These are phyloP conservation scores for Dactylella cylindrospora DNA, from an alignment of 2,329 filamentous ascomycete species.

Conservation along the genomic window DNA sequence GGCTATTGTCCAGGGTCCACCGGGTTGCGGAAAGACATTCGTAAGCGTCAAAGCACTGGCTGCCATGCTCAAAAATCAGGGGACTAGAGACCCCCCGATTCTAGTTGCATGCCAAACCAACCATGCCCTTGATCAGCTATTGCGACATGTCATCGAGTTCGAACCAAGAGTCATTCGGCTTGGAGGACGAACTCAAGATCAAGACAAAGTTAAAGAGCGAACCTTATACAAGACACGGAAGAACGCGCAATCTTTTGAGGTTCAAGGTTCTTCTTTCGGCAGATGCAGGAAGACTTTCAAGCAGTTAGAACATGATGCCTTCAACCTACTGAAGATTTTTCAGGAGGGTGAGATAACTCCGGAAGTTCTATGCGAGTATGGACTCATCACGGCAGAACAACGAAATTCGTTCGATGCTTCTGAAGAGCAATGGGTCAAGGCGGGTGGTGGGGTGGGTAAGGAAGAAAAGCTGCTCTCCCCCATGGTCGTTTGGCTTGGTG, in stretches of 20 bases:
- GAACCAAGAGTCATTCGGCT: constrained; percentile 66
- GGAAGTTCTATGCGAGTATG: constrained; percentile 58
- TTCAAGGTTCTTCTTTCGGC: constrained; percentile 54
- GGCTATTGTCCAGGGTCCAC: constrained; percentile 80
- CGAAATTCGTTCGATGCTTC: constrained; percentile 62
- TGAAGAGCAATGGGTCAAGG: constrained; percentile 47
- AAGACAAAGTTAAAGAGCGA: constrained; percentile 63
- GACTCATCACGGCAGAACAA: constrained; percentile 66
- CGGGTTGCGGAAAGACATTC: constrained; percentile 74
- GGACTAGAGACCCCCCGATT: constrained; percentile 64
- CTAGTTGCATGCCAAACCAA: constrained; percentile 86
- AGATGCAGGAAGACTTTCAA: constrained; percentile 53
- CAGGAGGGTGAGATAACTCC: constrained; percentile 58
- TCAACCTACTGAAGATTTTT: constrained; percentile 55
- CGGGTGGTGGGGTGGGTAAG: constrained; percentile 51
- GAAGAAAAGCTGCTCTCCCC: constrained; percentile 48
- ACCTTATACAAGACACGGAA: constrained; percentile 66
- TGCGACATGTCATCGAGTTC: constrained; percentile 65
- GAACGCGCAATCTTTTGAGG: constrained; percentile 47
- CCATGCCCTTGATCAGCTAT: constrained; percentile 78
- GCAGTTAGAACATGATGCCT: constrained; percentile 54
- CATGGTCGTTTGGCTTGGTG: constrained; percentile 63
- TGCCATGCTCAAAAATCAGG: constrained; percentile 64
- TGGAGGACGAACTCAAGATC: constrained; percentile 69
- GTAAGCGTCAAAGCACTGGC: constrained; percentile 73